Percentiles rank a stretch among this genome's conserved stretches.
Conservation (phyloP, 2,329 filamentous ascomycete species). For the Aspergillus floridensis region DNA sequence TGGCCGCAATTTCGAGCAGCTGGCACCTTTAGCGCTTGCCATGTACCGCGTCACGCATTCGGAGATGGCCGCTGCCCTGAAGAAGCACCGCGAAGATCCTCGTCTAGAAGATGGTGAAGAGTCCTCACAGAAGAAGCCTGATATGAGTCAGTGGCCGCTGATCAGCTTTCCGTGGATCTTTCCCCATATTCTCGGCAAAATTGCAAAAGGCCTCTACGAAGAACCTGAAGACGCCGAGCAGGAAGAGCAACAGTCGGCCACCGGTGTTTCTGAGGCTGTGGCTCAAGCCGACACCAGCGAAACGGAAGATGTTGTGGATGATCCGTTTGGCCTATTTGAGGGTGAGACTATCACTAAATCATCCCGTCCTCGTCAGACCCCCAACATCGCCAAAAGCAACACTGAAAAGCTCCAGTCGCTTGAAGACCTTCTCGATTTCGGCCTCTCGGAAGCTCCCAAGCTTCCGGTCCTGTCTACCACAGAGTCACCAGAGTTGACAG, state of each 20-base stretch:
- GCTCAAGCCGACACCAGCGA: too few species aligned
- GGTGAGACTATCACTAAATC: neutral
- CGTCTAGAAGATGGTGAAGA: slow-evolving; percentile 15
- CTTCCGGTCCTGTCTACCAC: neutral
- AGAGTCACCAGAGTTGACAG: too few species aligned
- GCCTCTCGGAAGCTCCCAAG: slow-evolving; percentile 7
- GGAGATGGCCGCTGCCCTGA: slow-evolving; percentile 62
- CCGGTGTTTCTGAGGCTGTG: neutral
- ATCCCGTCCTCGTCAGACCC: neutral
- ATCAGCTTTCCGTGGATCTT: slow-evolving; percentile 97
- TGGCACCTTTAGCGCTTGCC: slow-evolving; percentile 75
- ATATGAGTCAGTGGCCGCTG: slow-evolving; percentile 61
- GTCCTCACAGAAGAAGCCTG: slow-evolving; percentile 11
- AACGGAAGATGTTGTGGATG: neutral
- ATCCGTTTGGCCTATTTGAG: slow-evolving; percentile 18
- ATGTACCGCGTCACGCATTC: slow-evolving; percentile 83
- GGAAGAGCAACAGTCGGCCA: neutral
- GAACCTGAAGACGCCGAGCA: slow-evolving; percentile 11
- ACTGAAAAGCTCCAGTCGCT: slow-evolving; percentile 8
- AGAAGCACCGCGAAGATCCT: slow-evolving; percentile 44
- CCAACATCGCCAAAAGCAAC: neutral
- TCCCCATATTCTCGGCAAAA: slow-evolving; percentile 64
- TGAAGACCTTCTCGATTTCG: slow-evolving; percentile 24
- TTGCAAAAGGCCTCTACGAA: slow-evolving; percentile 54
- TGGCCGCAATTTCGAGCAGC: slow-evolving; percentile 53